Conservation (phyloP, 805 yeast species). For the Yamadazyma paraphyllophila region DNA sequence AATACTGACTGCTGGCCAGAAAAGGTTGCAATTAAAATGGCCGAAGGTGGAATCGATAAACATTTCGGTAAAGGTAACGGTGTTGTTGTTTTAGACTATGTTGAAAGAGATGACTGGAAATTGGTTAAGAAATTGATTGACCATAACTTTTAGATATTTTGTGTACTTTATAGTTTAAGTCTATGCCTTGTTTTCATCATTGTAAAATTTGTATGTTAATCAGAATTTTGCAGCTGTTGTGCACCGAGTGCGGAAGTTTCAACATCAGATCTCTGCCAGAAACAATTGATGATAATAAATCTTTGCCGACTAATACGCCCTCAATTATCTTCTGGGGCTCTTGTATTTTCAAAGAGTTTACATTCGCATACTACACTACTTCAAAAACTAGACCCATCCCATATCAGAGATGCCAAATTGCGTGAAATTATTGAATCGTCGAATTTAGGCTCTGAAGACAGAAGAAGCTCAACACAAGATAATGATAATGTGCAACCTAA, state of each 20-base stretch:
- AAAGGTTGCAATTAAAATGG: slow-evolving; percentile 55
- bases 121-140: slow-evolving; percentile 50
- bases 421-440: slow-evolving; percentile 34
- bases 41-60: slow-evolving; percentile 42
- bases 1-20: slow-evolving; percentile 75
- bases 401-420: slow-evolving; percentile 24
- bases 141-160: slow-evolving; percentile 38
- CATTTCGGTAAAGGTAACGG: slow-evolving; percentile 58
- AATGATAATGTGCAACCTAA: neutral
- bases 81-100: slow-evolving; percentile 64
- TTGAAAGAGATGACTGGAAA: slow-evolving; percentile 61
- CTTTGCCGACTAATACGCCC: neutral
- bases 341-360: neutral
- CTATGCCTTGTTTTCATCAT: neutral
- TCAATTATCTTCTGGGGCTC: neutral
- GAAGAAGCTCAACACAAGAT: neutral
- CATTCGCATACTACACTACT: neutral
- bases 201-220: too few relatives aligned
- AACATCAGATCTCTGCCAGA: neutral
- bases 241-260: slow-evolving; percentile 8
- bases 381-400: neutral
- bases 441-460: slow-evolving; percentile 19
- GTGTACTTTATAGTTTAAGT: neutral
- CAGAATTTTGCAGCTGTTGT: slow-evolving; percentile 3
- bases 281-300: neutral